Conservation (phyloP, 1,139 yeast genomes). For the Candida tetrigidarum region DNA sequence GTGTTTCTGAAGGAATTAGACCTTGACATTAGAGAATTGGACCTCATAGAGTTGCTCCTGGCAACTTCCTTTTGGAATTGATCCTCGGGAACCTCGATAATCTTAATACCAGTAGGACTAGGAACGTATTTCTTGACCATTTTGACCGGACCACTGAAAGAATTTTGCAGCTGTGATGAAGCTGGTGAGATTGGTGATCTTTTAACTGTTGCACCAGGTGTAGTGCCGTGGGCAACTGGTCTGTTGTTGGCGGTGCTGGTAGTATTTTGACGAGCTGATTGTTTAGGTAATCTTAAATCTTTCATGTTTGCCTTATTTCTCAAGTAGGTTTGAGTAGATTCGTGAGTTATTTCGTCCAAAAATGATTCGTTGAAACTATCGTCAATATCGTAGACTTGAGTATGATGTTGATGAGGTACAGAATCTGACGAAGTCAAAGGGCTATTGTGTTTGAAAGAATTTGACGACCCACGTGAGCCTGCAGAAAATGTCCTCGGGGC, state of each 20-base stretch:
- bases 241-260: neutral
- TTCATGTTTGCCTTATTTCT: constrained; percentile 28
- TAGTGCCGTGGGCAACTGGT: too few species aligned
- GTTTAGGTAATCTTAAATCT: constrained; percentile 27
- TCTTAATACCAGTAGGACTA: constrained; percentile 50
- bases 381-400: constrained; percentile 29
- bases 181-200: neutral
- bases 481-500: constrained; percentile 19
- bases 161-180: constrained; percentile 3
- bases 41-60: constrained; percentile 44
- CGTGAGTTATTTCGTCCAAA: constrained; percentile 34
- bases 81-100: constrained; percentile 51
- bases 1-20: constrained; percentile 25
- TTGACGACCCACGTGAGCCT: constrained; percentile 20
- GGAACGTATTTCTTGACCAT: constrained; percentile 55
- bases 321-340: constrained; percentile 21
- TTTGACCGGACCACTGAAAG: constrained; percentile 22
- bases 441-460: constrained; percentile 11
- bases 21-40: constrained; percentile 21
- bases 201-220: neutral
- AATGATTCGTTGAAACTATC: constrained; percentile 34
- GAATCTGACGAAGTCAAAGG: constrained; percentile 15
- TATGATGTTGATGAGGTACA: constrained; percentile 8
- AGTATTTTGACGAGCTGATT: neutral
- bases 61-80: constrained; percentile 43